Evolutionary conservation across 2,329 filamentous ascomycete genomes (phyloP).

Genomic region (Fusarium oxysporum): DNA sequence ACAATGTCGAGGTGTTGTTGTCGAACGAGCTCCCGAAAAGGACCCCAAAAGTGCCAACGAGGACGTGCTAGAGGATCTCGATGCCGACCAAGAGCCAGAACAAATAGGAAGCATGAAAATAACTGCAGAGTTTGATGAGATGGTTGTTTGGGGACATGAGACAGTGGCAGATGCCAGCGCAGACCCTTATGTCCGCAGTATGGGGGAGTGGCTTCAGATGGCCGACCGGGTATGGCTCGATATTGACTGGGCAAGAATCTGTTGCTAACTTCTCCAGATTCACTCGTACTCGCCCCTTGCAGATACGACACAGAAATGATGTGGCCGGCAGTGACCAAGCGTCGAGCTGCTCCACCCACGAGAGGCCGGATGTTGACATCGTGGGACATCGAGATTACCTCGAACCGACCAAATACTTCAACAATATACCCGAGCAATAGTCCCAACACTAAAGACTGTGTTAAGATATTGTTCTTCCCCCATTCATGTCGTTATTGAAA

Average conservation of each 20-base stretch:
- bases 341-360: neutral
- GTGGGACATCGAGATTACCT: neutral
- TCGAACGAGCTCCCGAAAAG: constrained; percentile 54
- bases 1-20: constrained; percentile 76
- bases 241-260: neutral
- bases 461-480: neutral
- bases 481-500: neutral
- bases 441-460: neutral
- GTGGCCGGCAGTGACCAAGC: neutral
- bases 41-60: constrained; percentile 51
- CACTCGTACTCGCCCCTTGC: constrained; percentile 33
- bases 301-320: neutral
- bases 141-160: constrained; percentile 90
- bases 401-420: neutral
- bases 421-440: neutral
- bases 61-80: constrained; percentile 56
- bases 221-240: constrained; percentile 70
- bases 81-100: constrained; percentile 54
- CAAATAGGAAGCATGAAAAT: constrained; percentile 67
- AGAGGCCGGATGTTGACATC: neutral
- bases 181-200: constrained; percentile 78
- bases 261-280: constrained; percentile 35
- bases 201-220: constrained; percentile 84
- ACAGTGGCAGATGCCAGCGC: constrained; percentile 66
- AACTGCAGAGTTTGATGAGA: constrained; percentile 75